These are phyloP conservation scores for Aspergillus neoniger DNA, from an alignment of 2,329 filamentous ascomycete genomes.

Conservation along the genomic window DNA sequence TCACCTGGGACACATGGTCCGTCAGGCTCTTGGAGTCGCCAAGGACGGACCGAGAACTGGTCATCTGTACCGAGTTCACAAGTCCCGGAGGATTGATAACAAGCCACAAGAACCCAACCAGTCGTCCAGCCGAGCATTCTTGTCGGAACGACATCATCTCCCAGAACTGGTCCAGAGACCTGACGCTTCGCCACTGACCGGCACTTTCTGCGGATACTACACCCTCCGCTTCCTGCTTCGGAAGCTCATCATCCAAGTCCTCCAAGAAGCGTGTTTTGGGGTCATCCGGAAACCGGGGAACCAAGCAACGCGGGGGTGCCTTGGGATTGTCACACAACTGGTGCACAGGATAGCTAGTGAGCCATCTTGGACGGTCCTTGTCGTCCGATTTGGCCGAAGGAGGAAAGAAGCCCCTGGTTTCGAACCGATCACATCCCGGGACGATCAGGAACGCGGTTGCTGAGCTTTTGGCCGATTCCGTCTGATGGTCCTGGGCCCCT, in stretches of 20 bases:
- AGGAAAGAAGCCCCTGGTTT: conserved; percentile 79
- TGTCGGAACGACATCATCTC: conserved; percentile 97
- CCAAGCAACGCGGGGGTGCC: conserved; percentile 77
- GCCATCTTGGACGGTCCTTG: conserved; percentile 45
- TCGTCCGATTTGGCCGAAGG: conserved; percentile 45
- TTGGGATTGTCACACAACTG: conserved; percentile 69
- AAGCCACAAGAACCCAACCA: conserved; percentile 95
- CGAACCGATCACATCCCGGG: conserved; percentile 79
- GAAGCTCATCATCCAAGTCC: conserved; percentile 82
- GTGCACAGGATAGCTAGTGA: conserved; percentile 69
- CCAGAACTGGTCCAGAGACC: conserved; percentile 90
- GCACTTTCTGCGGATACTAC: conserved; percentile 48
- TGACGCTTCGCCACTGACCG: conserved; percentile 80
- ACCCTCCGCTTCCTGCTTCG: conserved; percentile 34
- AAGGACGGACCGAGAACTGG: conserved; percentile 24
- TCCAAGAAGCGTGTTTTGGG: conserved; percentile 88
- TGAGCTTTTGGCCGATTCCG: conserved; percentile 36
- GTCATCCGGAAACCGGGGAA: conserved; percentile 92
- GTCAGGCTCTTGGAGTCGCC: conserved; percentile 9
- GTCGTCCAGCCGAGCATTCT: conserved; percentile 87
- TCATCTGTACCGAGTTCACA: conserved; percentile 38
- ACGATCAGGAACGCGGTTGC: conserved; percentile 82
- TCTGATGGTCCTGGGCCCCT: conserved; percentile 29
- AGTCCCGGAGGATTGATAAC: conserved; percentile 68
- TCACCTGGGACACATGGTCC: background rate